A percentile compares a stretch with the other conserved stretches of the same genome.
Conservation (phyloP, 257 asterid species). For the Osmanthus fragrans region DNA sequence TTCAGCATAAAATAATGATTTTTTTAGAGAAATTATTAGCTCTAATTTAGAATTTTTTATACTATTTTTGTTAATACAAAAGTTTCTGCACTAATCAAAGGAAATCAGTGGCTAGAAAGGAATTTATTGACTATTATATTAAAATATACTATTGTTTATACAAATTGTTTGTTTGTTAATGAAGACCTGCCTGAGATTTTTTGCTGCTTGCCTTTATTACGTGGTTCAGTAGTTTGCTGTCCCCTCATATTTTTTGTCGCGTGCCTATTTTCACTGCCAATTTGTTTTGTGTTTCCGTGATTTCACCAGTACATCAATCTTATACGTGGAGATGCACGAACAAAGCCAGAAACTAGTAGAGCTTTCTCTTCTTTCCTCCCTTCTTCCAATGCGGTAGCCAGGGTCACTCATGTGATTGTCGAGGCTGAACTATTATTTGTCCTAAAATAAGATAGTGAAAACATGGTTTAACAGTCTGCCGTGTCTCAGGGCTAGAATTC, state of each 20-base stretch:
- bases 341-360: not conserved
- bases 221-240: not conserved
- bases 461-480: too few relatives aligned
- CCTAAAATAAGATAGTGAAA: too few relatives aligned
- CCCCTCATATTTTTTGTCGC: not conserved
- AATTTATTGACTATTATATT: not conserved
- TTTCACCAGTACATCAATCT: not conserved
- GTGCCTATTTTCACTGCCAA: constrained; percentile 6
- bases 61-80: not conserved
- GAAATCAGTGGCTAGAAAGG: not conserved
- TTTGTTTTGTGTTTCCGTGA: not conserved
- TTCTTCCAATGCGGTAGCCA: too few relatives aligned
- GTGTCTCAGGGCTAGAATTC: too few relatives aligned
- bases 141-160: not conserved
- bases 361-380: not conserved
- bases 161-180: not conserved
- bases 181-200: not conserved
- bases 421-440: too few relatives aligned
- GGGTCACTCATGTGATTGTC: too few relatives aligned
- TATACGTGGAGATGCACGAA: not conserved
- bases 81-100: not conserved
- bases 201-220: constrained; percentile 10
- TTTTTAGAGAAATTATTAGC: not conserved
- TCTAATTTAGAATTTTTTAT: not conserved
- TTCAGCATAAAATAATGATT: not conserved